A percentile compares a stretch with the other conserved stretches of the same genome.
Conservation (phyloP, 768 basidiomycete genomes). For the Daedaleopsis sinensis region DNA sequence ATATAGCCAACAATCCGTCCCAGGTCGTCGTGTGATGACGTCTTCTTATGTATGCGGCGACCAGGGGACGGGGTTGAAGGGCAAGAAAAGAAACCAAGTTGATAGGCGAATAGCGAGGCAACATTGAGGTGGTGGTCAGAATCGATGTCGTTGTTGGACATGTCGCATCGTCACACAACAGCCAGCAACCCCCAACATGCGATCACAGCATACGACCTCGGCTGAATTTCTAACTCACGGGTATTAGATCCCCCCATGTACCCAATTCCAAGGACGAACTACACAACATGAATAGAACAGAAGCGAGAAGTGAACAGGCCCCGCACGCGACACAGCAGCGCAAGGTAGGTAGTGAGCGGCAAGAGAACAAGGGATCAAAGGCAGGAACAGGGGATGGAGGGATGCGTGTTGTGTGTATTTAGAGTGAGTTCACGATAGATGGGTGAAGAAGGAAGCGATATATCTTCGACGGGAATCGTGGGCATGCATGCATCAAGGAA, state of each 20-base stretch:
- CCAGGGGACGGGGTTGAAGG: no score
- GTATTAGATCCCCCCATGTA: constrained; percentile 40
- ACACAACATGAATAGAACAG: constrained; percentile 34
- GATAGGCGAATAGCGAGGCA: no score
- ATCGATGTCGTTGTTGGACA: no score
- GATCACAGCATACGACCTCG: background rate
- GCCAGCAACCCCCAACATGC: background rate
- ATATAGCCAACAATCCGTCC: no score
- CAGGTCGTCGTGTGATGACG: no score
- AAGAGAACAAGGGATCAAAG: background rate
- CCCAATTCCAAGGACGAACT: constrained; percentile 39
- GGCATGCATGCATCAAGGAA: constrained; percentile 21
- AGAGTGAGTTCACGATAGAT: constrained; percentile 22
- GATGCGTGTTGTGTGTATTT: constrained; percentile 22
- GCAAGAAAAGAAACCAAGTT: no score
- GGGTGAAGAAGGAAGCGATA: constrained; percentile 25
- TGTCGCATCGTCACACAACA: no score
- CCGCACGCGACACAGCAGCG: constrained; percentile 14
- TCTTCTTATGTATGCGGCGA: no score
- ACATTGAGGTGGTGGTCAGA: no score
- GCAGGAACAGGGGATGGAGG: constrained; percentile 7
- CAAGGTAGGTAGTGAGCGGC: constrained; percentile 1
- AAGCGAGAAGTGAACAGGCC: constrained; percentile 8
- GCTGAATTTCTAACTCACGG: constrained; percentile 30
- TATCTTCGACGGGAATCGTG: constrained; percentile 29